A percentile compares a stretch with the other conserved stretches of the same genome.
Conservation (phyloP, 352 stramenopile genomes). For the Ophiocytium majus region DNA sequence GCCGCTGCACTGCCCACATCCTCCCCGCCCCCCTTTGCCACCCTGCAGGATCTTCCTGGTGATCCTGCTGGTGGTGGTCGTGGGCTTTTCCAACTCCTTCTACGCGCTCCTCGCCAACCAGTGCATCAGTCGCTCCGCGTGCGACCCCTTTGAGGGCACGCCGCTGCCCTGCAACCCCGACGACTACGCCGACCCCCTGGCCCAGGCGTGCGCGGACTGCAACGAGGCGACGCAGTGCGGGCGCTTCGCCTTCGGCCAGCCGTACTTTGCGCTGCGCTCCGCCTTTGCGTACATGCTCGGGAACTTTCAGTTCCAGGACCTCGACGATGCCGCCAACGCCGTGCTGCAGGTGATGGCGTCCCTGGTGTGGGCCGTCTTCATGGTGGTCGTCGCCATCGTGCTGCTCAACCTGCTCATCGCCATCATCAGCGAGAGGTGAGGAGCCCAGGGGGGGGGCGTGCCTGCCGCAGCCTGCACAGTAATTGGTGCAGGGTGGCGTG, state of each 20-base stretch:
- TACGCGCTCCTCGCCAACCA: background rate
- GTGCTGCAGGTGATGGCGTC: background rate
- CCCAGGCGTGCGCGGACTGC: too few species aligned
- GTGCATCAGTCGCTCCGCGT: too few species aligned
- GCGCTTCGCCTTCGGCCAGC: too few species aligned
- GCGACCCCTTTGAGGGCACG: too few species aligned
- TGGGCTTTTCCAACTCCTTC: slow-evolving; percentile 14
- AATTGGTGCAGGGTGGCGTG: too few species aligned
- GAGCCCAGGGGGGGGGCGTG: too few species aligned
- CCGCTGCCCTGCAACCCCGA: too few species aligned
- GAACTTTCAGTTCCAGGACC: background rate
- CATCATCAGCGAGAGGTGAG: slow-evolving; percentile 21
- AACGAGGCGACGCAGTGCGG: too few species aligned
- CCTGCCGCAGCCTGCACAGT: too few species aligned
- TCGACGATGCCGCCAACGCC: background rate
- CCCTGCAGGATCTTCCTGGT: slow-evolving; percentile 14
- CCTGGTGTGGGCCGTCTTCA: background rate
- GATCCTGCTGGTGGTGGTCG: slow-evolving; percentile 14
- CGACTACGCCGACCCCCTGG: too few species aligned
- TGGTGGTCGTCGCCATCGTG: slow-evolving; percentile 17
- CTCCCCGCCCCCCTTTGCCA: too few species aligned
- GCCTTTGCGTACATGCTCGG: background rate
- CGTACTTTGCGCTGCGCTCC: background rate
- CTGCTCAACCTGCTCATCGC: slow-evolving; percentile 24
- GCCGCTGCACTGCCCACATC: too few species aligned